Evolutionary conservation across 208 protist genomes (phyloP).

Genomic region (Acanthamoeba polyphaga): DNA sequence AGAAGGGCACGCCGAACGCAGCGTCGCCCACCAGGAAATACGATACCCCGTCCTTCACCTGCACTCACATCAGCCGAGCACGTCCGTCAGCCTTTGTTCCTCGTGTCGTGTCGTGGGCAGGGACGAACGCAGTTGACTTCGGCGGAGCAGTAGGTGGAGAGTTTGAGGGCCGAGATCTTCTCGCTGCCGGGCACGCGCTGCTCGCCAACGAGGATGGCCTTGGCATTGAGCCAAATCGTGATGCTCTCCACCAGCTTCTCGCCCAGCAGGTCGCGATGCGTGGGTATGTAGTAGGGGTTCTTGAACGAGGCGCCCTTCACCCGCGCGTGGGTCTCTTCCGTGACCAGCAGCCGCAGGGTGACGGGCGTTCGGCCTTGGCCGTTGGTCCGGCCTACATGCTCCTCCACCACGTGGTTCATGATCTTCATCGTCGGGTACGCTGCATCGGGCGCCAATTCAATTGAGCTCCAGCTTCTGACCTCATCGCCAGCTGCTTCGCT

Average conservation of each 20-base stretch:
- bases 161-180: background rate
- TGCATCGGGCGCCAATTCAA: too few species aligned
- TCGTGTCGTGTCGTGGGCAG: background rate
- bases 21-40: slow-evolving; percentile 1
- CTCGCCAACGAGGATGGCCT: background rate
- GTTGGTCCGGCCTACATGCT: too few species aligned
- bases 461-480: too few species aligned
- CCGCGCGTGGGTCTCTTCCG: background rate
- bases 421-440: too few species aligned
- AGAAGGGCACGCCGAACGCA: slow-evolving; percentile 16
- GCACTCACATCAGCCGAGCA: background rate
- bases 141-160: background rate
- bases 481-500: too few species aligned
- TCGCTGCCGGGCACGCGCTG: background rate
- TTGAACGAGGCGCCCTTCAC: slow-evolving; percentile 3
- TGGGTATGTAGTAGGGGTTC: slow-evolving; percentile 21
- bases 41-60: background rate
- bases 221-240: background rate
- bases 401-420: too few species aligned
- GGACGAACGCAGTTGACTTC: background rate
- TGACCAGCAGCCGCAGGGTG: background rate
- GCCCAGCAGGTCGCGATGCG: background rate
- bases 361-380: too few species aligned
- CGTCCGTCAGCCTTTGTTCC: too few species aligned
- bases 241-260: slow-evolving; percentile 20